Percentiles rank a stretch among this genome's conserved stretches.
phyloP scores from a whole-genome alignment of 768 basidiomycete genomes.

The Leucogyrophana mollusca region DNA sequence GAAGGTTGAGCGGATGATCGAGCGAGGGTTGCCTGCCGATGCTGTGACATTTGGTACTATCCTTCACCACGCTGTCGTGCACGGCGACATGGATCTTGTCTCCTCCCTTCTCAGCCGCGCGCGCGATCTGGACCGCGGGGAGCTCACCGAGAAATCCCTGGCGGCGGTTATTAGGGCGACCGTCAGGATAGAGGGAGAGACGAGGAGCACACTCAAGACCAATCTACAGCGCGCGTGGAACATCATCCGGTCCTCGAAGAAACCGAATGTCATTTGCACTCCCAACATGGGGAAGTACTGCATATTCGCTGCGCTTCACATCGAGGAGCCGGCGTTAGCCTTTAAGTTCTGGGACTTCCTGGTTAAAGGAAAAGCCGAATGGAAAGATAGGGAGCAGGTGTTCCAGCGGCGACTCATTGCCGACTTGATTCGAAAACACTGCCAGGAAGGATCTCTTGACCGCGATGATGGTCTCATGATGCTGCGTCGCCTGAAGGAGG shows the following conservation, averaged over 20 bases:
- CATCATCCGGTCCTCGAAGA: conserved; percentile 38
- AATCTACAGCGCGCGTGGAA: conserved; percentile 42
- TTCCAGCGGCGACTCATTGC: conserved; percentile 42
- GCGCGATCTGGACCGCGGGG: conserved; percentile 29
- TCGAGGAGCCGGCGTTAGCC: conserved; percentile 49
- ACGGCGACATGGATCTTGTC: conserved; percentile 44
- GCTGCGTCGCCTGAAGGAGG: conserved; percentile 16
- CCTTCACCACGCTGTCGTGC: conserved; percentile 53
- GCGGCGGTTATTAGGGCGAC: conserved; percentile 45
- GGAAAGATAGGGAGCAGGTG: conserved; percentile 47
- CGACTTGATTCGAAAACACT: conserved; percentile 28
- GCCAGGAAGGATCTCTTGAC: conserved; percentile 24
- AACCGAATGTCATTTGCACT: conserved; percentile 37
- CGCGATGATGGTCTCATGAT: conserved; percentile 14
- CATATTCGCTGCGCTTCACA: conserved; percentile 47
- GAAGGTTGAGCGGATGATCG: conserved; percentile 52
- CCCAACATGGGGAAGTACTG: conserved; percentile 52
- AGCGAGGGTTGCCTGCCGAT: conserved; percentile 49
- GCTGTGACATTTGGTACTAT: conserved; percentile 59
- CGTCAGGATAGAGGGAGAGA: conserved; percentile 25
- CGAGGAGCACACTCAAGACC: conserved; percentile 18
- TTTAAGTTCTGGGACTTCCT: conserved; percentile 59
- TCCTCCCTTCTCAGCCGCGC: conserved; percentile 40
- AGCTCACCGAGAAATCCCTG: conserved; percentile 49
- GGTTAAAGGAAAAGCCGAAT: conserved; percentile 42